Evolutionary conservation across 306 rosid genomes (phyloP), one percentile per base, ranked within the genome.

Genomic region (Canavalia ensiformis): DNA sequence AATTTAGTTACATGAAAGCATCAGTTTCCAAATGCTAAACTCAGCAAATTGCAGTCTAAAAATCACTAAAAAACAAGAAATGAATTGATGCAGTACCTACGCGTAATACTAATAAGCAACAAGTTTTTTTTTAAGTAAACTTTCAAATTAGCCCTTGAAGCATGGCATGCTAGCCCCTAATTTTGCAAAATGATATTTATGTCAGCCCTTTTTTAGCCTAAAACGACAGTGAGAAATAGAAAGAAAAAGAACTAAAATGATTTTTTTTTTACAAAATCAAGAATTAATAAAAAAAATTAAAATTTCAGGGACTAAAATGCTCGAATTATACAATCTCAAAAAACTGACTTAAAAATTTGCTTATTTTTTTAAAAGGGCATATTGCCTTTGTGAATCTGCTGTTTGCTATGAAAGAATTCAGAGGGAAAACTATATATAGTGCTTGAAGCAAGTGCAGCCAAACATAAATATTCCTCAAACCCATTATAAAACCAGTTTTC

Each of bases 381-480:
- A 25, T 18, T 6, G 25, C 28, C 2, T 55, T 50, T 11, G 4
- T 33, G 9, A 31, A 18, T 44, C 31, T 8, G 8, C 25, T 72
- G 25, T n/a, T 66, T 41, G 34, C 39, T 1, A 46, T 10, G 13
- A 46, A 68, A 4, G 29, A 42, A 56, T 57, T 42, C 9, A 44
- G 25, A 2, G 30, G 31, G 6, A 58, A 25, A 29, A 41, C 42
- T 58, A 5, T 11, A 25, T 3, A 2, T 25, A 75, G 46, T 58
- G 51, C 46, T 65, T 51, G 35, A 63, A 62, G 6, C 47, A 50
- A 77, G 31, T 63, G 63, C 34, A 73, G 39, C 37, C 6, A 56
- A 18, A 41, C 35, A 37, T 28, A 7, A 12, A 8, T 10, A 57
- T 9, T 9, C 8, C 35, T 72, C 37, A 54, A 29, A 55, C 65